These are phyloP conservation scores for Linderina pennispora DNA, from an alignment of 192 early-diverging fungal species.

Conservation along the genomic window DNA sequence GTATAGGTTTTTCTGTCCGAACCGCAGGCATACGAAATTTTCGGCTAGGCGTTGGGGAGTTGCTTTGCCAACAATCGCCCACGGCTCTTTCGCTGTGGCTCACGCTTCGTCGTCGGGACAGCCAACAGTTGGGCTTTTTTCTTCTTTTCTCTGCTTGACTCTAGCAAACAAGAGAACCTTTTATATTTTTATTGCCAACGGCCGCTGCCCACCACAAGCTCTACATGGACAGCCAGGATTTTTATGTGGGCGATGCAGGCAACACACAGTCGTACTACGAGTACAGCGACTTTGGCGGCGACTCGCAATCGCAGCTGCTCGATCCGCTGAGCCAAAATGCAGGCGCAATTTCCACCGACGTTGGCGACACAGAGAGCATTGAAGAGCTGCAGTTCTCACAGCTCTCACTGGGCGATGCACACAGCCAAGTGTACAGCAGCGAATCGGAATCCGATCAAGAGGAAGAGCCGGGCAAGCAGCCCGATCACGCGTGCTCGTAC, in stretches of 20 bases:
- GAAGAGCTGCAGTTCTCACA: conserved; percentile 30
- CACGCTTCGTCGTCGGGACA: too few relatives aligned
- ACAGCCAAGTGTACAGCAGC: conserved; percentile 14
- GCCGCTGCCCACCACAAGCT: not conserved
- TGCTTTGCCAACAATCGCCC: too few relatives aligned
- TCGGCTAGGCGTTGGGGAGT: too few relatives aligned
- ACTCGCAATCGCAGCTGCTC: conserved; percentile 41
- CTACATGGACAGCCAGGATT: not conserved
- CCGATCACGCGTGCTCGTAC: conserved; percentile 84
- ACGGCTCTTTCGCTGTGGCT: too few relatives aligned
- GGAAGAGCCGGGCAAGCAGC: conserved; percentile 53
- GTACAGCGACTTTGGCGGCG: conserved; percentile 50
- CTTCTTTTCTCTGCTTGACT: not conserved
- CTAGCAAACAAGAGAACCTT: not conserved
- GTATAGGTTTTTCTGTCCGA: too few relatives aligned
- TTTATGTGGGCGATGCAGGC: conserved; percentile 17
- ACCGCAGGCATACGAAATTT: too few relatives aligned
- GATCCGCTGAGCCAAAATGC: conserved; percentile 4
- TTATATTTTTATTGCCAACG: too few relatives aligned
- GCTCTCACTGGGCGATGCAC: conserved; percentile 12
- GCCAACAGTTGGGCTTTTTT: not conserved
- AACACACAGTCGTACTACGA: conserved; percentile 67
- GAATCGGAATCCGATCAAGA: conserved; percentile 49
- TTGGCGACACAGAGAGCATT: too few relatives aligned
- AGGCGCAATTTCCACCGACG: not conserved